A percentile compares a stretch with the other conserved stretches of the same genome.
phyloP scores from a whole-genome alignment of 1,284 basidiomycete species.

The Abortiporus biennis region DNA sequence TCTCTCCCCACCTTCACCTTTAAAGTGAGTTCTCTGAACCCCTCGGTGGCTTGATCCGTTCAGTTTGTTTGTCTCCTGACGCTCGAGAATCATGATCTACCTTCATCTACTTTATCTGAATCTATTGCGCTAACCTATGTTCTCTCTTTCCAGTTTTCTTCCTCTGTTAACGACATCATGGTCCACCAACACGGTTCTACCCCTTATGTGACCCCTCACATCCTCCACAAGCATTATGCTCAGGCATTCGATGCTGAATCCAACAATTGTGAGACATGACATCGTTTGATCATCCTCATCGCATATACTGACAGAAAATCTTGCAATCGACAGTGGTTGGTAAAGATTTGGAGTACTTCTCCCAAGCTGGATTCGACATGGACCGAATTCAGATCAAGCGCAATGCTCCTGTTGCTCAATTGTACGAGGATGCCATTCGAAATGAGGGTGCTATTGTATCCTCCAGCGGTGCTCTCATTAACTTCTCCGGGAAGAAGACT shows the following conservation, averaged over 20 bases:
- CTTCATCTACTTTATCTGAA: neutral
- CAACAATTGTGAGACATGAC: conserved; percentile 45
- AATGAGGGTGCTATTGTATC: conserved; percentile 99
- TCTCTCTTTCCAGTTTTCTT: neutral
- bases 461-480: conserved; percentile 94
- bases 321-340: conserved; percentile 80
- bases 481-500: conserved; percentile 99
- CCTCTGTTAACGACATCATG: conserved; percentile 30
- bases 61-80: neutral
- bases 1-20: neutral
- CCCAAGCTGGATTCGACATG: conserved; percentile 99
- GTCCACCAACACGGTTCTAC: conserved; percentile 62
- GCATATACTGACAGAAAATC: conserved; percentile 11
- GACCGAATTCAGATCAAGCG: conserved; percentile 84
- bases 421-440: conserved; percentile 98
- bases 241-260: conserved; percentile 62
- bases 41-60: neutral
- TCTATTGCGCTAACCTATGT: neutral
- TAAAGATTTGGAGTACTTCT: conserved; percentile 95
- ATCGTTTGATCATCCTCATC: neutral
- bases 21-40: neutral
- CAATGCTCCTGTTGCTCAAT: conserved; percentile 90
- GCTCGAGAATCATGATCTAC: neutral
- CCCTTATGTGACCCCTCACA: conserved; percentile 80
- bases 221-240: conserved; percentile 78